Conservation (phyloP, 23 red algal species). For the Gracilaria caudata region DNA sequence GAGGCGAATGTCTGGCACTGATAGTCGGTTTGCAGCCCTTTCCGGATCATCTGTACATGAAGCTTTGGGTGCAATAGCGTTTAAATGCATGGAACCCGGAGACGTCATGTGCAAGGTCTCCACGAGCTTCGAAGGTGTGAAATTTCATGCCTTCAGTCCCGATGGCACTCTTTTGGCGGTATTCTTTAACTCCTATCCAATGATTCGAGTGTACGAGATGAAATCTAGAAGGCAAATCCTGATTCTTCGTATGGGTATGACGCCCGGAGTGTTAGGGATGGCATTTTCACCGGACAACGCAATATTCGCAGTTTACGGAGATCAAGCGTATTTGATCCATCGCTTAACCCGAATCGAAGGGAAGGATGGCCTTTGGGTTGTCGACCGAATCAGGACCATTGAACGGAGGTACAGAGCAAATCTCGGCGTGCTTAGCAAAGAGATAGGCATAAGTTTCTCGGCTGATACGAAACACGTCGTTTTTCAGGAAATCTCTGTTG, state of each 20-base stretch:
- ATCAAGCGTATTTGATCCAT: constrained; percentile 12
- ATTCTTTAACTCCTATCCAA: neutral
- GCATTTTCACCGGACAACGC: constrained; percentile 4
- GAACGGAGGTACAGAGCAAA: constrained; percentile 7
- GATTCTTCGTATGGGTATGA: constrained; percentile 4
- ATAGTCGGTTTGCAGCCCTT: constrained; percentile 8
- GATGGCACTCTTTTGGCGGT: constrained; percentile 20
- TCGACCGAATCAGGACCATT: neutral
- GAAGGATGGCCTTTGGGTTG: neutral
- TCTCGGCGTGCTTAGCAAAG: neutral
- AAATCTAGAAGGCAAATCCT: neutral
- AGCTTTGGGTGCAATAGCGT: neutral
- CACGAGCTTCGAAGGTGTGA: neutral
- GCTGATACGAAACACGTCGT: neutral
- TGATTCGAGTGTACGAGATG: constrained; percentile 3
- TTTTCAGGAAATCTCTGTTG: constrained; percentile 7
- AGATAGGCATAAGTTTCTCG: neutral
- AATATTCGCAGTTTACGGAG: neutral
- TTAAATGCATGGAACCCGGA: neutral
- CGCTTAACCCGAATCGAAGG: neutral
- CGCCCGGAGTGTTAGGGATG: neutral
- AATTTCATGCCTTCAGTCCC: neutral
- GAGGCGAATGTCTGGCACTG: neutral
- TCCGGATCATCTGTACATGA: neutral
- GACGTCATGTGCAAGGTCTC: neutral